Conservation (phyloP, 495 filamentous ascomycete genomes). For the Tuber borchii region DNA sequence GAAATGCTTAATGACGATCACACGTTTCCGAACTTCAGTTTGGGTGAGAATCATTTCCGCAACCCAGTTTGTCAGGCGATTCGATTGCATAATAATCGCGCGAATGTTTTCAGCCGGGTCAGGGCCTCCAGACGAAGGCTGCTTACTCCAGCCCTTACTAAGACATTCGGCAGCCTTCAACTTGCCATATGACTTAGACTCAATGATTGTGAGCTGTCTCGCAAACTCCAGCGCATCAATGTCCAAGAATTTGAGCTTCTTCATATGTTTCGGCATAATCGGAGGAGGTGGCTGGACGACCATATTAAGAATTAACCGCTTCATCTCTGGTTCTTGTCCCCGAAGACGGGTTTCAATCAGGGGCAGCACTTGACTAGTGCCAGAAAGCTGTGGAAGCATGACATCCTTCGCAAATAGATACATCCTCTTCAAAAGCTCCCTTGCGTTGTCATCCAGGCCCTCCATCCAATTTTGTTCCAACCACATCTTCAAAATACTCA, state of each 20-base stretch:
- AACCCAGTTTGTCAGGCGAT: slow-evolving; percentile 98
- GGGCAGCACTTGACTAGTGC: slow-evolving; percentile 69
- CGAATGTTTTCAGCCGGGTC: slow-evolving; percentile 94
- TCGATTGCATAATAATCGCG: slow-evolving; percentile 91
- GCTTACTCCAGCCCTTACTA: slow-evolving; percentile 98
- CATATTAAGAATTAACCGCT: slow-evolving; percentile 77
- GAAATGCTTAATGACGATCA: slow-evolving; percentile 97
- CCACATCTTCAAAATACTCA: slow-evolving; percentile 97
- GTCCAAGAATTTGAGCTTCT: slow-evolving; percentile 97
- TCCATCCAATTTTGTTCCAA: slow-evolving; percentile 99
- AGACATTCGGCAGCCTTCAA: slow-evolving; percentile 92
- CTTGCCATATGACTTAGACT: slow-evolving; percentile 88
- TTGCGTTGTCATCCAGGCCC: slow-evolving; percentile 70
- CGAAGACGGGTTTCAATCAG: slow-evolving; percentile 78
- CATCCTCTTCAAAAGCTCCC: slow-evolving; percentile 76
- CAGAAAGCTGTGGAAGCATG: slow-evolving; percentile 84
- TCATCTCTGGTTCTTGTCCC: slow-evolving; percentile 80
- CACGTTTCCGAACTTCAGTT: slow-evolving; percentile 85
- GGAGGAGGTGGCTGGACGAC: slow-evolving; percentile 71
- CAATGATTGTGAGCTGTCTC: slow-evolving; percentile 91
- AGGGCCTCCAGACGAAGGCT: slow-evolving; percentile 68
- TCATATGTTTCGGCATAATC: slow-evolving; percentile 98
- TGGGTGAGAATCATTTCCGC: slow-evolving; percentile 99
- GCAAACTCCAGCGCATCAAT: slow-evolving; percentile 95
- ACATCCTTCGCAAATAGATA: slow-evolving; percentile 89